phyloP scores from a whole-genome alignment of 2,329 filamentous ascomycete species.

The Pseudogymnoascus sp. region DNA sequence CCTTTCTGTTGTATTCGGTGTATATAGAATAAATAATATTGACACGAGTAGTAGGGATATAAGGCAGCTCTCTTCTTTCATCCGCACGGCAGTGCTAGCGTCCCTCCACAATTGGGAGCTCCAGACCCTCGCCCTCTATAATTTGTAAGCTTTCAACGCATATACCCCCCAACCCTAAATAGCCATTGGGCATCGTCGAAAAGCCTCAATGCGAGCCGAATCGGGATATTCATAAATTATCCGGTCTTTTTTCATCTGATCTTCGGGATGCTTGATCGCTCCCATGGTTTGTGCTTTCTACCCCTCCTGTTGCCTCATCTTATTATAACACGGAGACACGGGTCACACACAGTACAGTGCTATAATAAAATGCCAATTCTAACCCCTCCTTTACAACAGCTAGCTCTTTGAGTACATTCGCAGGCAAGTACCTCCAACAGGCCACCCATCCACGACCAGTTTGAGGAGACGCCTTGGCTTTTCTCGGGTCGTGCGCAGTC shows the following conservation, averaged over 20 bases:
- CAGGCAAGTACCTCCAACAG: not conserved
- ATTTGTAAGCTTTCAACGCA: not conserved
- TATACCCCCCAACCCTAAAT: not conserved
- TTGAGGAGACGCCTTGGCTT: conserved; percentile 7
- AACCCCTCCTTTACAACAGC: not conserved
- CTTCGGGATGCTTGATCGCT: conserved; percentile 4
- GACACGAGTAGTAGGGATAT: not conserved
- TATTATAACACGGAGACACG: not conserved
- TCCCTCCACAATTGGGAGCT: not conserved
- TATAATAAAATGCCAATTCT: conserved; percentile 5
- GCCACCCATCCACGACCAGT: not conserved
- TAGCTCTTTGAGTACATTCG: not conserved
- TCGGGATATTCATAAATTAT: not conserved
- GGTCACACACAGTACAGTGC: not conserved
- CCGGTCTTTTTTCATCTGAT: not conserved
- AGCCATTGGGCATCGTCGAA: not conserved
- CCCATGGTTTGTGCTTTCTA: conserved; percentile 1
- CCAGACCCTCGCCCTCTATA: not conserved
- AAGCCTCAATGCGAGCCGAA: conserved; percentile 2
- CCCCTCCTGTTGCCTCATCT: not conserved
- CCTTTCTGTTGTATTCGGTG: not conserved
- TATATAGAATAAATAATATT: conserved; percentile 3
- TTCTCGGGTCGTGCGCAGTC: not conserved
- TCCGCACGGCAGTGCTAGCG: conserved; percentile 1
- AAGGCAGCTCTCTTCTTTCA: conserved; percentile 4